phyloP scores from a whole-genome alignment of 2,329 filamentous ascomycete genomes.

The Didymella exigua region DNA sequence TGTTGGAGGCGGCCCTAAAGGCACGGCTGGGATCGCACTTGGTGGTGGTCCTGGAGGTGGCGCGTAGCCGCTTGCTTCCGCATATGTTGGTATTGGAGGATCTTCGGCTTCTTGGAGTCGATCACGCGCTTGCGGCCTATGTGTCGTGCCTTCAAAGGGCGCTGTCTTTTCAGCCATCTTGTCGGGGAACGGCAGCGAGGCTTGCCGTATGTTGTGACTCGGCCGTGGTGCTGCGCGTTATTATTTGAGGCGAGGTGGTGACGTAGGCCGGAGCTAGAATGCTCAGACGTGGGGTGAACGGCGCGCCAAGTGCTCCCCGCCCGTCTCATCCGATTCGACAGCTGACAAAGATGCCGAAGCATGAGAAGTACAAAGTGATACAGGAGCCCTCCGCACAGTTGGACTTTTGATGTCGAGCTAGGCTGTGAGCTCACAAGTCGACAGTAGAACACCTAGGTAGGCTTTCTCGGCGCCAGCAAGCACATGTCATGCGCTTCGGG shows the following conservation, averaged over 20 bases:
- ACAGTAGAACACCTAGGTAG: not conserved
- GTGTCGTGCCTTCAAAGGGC: conserved; percentile 11
- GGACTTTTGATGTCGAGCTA: not conserved
- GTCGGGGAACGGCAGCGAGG: not conserved
- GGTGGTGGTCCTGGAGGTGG: conserved; percentile 11
- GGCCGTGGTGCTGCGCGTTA: not conserved
- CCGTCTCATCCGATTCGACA: conserved; percentile 11
- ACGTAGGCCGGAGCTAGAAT: conserved; percentile 10
- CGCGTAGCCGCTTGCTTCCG: conserved; percentile 14
- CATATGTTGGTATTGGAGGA: conserved; percentile 13
- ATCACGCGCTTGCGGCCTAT: conserved; percentile 8
- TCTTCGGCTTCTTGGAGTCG: conserved; percentile 11
- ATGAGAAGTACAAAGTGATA: not conserved
- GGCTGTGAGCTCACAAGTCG: not conserved
- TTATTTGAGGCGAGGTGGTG: conserved; percentile 2
- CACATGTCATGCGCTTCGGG: conserved; percentile 8
- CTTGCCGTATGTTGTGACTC: not conserved
- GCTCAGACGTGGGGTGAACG: conserved; percentile 10
- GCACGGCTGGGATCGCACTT: not conserved
- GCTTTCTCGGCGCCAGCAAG: conserved; percentile 1
- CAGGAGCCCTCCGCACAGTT: not conserved
- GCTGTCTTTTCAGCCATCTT: conserved; percentile 15
- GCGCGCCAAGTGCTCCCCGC: conserved; percentile 5
- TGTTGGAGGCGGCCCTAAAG: not conserved
- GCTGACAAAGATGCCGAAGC: not conserved